A percentile compares a stretch with the other conserved stretches of the same genome.
These are phyloP conservation scores for Sphagnum contortum DNA, from an alignment of 225 moss, liverwort and hornwort genomes.

Conservation along the genomic window DNA sequence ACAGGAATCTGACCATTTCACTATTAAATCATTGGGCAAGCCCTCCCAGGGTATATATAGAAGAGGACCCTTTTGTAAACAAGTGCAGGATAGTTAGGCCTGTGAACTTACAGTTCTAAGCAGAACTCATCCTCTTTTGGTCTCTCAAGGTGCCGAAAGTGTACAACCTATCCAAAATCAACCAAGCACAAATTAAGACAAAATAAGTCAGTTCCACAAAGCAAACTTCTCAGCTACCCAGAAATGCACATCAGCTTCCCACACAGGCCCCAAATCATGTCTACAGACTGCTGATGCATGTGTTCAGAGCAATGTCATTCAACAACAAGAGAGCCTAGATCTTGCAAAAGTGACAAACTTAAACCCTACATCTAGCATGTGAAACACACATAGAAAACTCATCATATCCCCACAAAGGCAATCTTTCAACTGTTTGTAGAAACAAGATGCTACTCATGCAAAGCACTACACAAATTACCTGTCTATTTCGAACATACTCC, in stretches of 20 bases:
- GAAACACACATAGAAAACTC: not conserved
- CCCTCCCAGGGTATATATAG: no score
- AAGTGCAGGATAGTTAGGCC: not conserved
- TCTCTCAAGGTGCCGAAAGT: slow-evolving; percentile 72
- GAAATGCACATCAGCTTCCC: not conserved
- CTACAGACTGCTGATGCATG: not conserved
- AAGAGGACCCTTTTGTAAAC: not conserved
- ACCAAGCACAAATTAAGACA: no score
- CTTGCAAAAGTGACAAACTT: no score
- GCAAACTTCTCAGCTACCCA: no score
- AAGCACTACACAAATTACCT: slow-evolving; percentile 21
- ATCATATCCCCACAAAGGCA: not conserved
- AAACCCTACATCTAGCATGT: no score
- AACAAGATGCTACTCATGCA: not conserved
- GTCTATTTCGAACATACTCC: slow-evolving; percentile 74
- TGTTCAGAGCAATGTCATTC: no score
- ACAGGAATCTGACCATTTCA: no score
- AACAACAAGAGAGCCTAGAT: no score
- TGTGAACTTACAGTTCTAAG: slow-evolving; percentile 52
- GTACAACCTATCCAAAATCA: slow-evolving; percentile 34
- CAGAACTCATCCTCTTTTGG: slow-evolving; percentile 82
- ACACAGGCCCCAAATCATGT: not conserved
- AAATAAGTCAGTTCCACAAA: no score
- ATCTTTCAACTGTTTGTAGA: not conserved
- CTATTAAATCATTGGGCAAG: no score